A percentile compares a stretch with the other conserved stretches of the same genome.
Conservation (phyloP, 495 filamentous ascomycete genomes). For the Penicillium turbatum region DNA sequence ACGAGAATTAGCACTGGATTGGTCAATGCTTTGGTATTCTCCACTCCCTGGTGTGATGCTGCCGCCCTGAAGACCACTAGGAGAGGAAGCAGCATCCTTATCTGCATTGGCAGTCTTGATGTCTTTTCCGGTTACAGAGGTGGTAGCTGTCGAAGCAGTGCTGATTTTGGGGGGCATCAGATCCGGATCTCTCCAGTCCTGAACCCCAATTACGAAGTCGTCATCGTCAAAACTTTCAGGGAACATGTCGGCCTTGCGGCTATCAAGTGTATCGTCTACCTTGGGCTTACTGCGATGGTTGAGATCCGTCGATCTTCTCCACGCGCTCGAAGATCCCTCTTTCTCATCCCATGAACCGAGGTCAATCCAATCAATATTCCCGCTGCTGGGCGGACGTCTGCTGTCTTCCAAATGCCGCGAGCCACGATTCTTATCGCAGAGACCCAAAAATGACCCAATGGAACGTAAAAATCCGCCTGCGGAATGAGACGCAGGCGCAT, state of each 20-base stretch:
- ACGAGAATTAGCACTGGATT: constrained; percentile 19
- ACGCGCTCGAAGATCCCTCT: constrained; percentile 26
- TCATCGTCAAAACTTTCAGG: constrained; percentile 45
- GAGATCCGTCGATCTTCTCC: constrained; percentile 9
- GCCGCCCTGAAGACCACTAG: constrained; percentile 53
- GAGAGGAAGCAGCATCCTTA: constrained; percentile 31
- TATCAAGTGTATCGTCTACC: constrained; percentile 6
- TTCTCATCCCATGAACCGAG: constrained; percentile 65
- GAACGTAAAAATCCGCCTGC: constrained; percentile 53
- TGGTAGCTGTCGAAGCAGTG: constrained; percentile 25
- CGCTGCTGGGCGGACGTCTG: constrained; percentile 73
- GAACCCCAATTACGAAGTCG: constrained; percentile 84
- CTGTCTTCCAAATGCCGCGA: constrained; percentile 46
- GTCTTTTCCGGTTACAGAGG: constrained; percentile 20
- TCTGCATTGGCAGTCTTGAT: constrained; percentile 23
- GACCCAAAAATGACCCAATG: constrained; percentile 51
- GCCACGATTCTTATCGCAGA: constrained; percentile 32
- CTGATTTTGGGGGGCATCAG: constrained; percentile 49
- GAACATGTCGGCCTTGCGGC: constrained; percentile 21
- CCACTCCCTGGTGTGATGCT: constrained; percentile 76
- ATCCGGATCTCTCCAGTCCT: constrained; percentile 89
- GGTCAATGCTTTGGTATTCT: constrained; percentile 54
- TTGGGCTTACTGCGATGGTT: constrained; percentile 14
- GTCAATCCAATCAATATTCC: constrained; percentile 72
- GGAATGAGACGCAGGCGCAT: constrained; percentile 15